Evolutionary conservation across 2,329 filamentous ascomycete genomes (phyloP).

Genomic region (Pseudogymnoascus sp.): DNA sequence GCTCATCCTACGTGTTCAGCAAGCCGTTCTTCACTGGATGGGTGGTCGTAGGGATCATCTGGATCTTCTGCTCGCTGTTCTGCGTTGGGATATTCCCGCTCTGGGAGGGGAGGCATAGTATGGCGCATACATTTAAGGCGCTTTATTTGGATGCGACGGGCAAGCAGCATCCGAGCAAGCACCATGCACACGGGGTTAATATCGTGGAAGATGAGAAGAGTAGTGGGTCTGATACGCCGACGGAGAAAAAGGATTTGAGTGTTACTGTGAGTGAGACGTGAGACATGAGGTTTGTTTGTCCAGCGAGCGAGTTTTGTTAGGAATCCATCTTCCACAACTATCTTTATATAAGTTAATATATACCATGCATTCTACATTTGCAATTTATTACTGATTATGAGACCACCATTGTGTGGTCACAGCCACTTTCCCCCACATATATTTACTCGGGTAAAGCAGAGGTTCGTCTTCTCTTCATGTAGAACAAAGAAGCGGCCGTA

Average conservation of each 20-base stretch:
- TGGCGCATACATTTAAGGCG: conserved; percentile 51
- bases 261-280: neutral
- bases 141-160: conserved; percentile 56
- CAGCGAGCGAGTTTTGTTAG: neutral
- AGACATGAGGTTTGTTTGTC: neutral
- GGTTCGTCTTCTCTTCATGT: too few relatives aligned
- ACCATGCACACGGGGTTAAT: conserved; percentile 22
- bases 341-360: neutral
- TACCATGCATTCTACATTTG: neutral
- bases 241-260: neutral
- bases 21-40: conserved; percentile 78
- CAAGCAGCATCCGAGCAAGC: conserved; percentile 24
- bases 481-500: too few relatives aligned
- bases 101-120: conserved; percentile 67
- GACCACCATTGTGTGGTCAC: neutral
- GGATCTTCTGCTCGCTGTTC: conserved; percentile 66
- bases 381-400: neutral
- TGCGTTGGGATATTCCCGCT: conserved; percentile 76
- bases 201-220: conserved; percentile 19
- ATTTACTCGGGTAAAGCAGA: neutral
- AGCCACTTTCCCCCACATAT: neutral
- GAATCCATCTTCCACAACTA: neutral
- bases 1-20: conserved; percentile 70
- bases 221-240: conserved; percentile 8
- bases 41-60: conserved; percentile 69